Evolutionary conservation across 352 stramenopile genomes (phyloP), one percentile per base, ranked within the genome.

Genomic region (Elongisporangium anandrum): DNA sequence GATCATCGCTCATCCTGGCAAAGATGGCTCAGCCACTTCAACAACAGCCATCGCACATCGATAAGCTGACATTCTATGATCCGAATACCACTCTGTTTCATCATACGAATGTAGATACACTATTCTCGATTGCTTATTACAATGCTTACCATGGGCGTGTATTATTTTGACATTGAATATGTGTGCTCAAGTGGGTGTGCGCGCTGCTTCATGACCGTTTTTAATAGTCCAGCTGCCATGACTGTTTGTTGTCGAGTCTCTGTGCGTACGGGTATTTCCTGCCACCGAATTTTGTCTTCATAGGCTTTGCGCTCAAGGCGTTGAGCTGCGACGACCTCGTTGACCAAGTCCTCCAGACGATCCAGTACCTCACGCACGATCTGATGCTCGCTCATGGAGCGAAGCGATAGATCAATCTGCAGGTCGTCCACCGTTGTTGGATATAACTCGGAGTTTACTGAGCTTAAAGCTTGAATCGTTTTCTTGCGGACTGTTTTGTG

Each of bases 211-310:
- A 41, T 41, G 9, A 34, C 45, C 24, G 50, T 56, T 59, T 73
- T 51, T 2, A 65, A 38, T 19, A 51, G 53, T 24, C 48, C 56
- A 5, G 60, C 56, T 3, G 67, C 60, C 24, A 62, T 57, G 17
- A 57, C 57, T 12, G 67, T 59, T 22, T 69, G 63, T 24, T 69
- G 70, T 0, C 72, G 72, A 34, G 66, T 72, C 48, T 81, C 72
- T 23, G 72, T 79, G 54, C 72, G 65, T 23, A 81, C 38, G 19
- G 72, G 72, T 49, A 77, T 68, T 26, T 76, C 67, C n/a, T 78
- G 64, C 64, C 51, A 70, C 6, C 39, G 56, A 3, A 73, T 50
- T 24, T 50, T 26, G 16, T 68, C 63, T 56, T 75, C 66, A 17
- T 60, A 59, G 29, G 24, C 53, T 9, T 60, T 66, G 13, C 68